Evolutionary conservation across 208 protist species (phyloP), one percentile per base, ranked within the genome.

Genomic region (Acanthamoeba pearcei): DNA sequence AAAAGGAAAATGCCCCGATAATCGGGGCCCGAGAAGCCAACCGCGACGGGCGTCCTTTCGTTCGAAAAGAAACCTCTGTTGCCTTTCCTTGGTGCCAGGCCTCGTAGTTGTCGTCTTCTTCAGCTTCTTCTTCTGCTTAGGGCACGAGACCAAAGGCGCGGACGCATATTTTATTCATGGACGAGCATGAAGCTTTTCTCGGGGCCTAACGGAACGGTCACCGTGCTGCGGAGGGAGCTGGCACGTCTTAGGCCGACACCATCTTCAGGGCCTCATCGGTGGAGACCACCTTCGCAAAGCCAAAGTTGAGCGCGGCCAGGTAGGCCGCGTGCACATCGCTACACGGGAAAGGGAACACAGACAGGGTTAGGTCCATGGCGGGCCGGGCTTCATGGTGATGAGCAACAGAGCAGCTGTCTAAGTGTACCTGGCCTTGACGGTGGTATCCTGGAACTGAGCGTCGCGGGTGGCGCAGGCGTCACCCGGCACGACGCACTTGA

Each of bases 391-490:
- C 12, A 27, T 15, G 27, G 27, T 51, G n/a, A n/a, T n/a, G 72
- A 49, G 42, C 32, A 29, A n/a, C 27, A n/a, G 27, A 49, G 46
- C 46, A 49, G 46, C 3, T 49, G 46, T 12, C 46, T 12, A 49
- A 49, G 46, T 49, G 82, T 72, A 91, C 93, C 55, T 64, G 62
- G 93, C 93, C 32, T 66, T 66, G 17, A 90, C 76, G 12, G 51
- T 42, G 27, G 22, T 91, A 76, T n/a, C 93, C 53, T 72, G 27
- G 62, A 74, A 91, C 83, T 95, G 27, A n/a, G 55, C 62, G 38
- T 95, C 83, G 27, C 93, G 83, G 3, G 93, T 95, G 76, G 93
- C 93, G 62, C 93, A 95, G 24, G 93, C 93, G 42, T 95, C 93
- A 8, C 17, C 42, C 6, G 66, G 15, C 19, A 95, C 38, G 35